Evolutionary conservation across 306 rosid species (phyloP).

Genomic region (Fagus crenata): DNA sequence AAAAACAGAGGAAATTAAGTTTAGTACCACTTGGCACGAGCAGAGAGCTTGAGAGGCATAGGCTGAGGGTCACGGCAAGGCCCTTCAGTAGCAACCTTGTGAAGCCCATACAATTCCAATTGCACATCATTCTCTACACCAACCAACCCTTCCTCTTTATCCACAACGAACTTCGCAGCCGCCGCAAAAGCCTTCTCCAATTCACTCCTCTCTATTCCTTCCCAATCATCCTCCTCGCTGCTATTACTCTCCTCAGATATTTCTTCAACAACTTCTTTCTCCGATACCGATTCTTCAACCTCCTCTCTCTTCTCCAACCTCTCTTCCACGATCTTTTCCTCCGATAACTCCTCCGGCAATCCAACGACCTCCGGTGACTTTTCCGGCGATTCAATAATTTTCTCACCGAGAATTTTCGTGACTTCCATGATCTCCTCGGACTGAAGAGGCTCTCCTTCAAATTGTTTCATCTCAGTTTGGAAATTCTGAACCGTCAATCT

Average conservation of each 20-base stretch:
- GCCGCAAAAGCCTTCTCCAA: slow-evolving; percentile 51
- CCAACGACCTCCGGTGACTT: background rate
- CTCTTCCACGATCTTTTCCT: background rate
- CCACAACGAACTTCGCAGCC: slow-evolving; percentile 51
- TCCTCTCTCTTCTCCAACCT: background rate
- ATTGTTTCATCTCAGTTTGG: slow-evolving; percentile 32
- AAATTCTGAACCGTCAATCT: slow-evolving; percentile 33
- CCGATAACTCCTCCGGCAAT: slow-evolving; percentile 4
- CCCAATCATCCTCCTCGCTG: slow-evolving; percentile 78
- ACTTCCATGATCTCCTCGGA: slow-evolving; percentile 21
- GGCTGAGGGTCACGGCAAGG: slow-evolving; percentile 59
- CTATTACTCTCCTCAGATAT: slow-evolving; percentile 10
- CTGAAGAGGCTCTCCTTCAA: slow-evolving; percentile 19
- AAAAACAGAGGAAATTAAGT: slow-evolving; percentile 12
- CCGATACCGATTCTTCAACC: slow-evolving; percentile 16
- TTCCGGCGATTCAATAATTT: background rate
- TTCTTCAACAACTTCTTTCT: slow-evolving; percentile 19
- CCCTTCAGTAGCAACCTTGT: slow-evolving; percentile 62
- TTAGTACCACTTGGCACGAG: slow-evolving; percentile 68
- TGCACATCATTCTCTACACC: slow-evolving; percentile 38
- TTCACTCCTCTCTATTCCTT: slow-evolving; percentile 78
- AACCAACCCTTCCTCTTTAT: slow-evolving; percentile 14
- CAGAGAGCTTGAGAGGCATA: slow-evolving; percentile 47
- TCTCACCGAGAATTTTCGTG: background rate
- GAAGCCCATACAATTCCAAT: slow-evolving; percentile 58